These are phyloP conservation scores for Exophiala oligosperma DNA, from an alignment of 2,329 filamentous ascomycete genomes.

Conservation along the genomic window DNA sequence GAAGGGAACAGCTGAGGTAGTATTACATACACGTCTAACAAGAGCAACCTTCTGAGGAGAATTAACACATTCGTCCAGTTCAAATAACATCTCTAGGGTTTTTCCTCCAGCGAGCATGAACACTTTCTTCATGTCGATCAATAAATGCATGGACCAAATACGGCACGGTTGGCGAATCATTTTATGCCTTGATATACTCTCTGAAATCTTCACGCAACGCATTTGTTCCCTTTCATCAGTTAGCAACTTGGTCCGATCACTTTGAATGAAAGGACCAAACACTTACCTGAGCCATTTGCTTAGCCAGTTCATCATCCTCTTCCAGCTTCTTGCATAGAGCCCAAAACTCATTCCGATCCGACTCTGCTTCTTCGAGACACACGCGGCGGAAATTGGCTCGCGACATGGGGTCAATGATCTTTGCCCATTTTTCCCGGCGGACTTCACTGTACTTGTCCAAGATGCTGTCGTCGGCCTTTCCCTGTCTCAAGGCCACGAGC, in stretches of 20 bases:
- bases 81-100: too few relatives aligned
- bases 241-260: neutral
- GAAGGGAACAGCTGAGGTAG: too few relatives aligned
- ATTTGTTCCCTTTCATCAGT: conserved; percentile 17
- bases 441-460: conserved; percentile 46
- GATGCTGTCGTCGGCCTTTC: conserved; percentile 41
- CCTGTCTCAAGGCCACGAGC: conserved; percentile 47
- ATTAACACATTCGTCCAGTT: too few relatives aligned
- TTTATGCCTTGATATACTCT: conserved; percentile 17
- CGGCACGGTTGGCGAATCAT: too few relatives aligned
- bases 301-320: conserved; percentile 30
- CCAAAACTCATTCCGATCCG: conserved; percentile 40
- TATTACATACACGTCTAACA: too few relatives aligned
- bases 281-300: conserved; percentile 23
- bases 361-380: conserved; percentile 34
- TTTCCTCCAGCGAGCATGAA: too few relatives aligned
- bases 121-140: too few relatives aligned
- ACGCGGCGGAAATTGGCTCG: conserved; percentile 44
- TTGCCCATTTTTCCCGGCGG: conserved; percentile 40
- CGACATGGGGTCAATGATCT: conserved; percentile 43
- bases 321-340: conserved; percentile 36
- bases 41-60: too few relatives aligned
- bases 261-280: neutral
- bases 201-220: conserved; percentile 16
- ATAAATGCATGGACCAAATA: too few relatives aligned